phyloP scores from a whole-genome alignment of 2,329 filamentous ascomycete species.

The Colletotrichum sp. region DNA sequence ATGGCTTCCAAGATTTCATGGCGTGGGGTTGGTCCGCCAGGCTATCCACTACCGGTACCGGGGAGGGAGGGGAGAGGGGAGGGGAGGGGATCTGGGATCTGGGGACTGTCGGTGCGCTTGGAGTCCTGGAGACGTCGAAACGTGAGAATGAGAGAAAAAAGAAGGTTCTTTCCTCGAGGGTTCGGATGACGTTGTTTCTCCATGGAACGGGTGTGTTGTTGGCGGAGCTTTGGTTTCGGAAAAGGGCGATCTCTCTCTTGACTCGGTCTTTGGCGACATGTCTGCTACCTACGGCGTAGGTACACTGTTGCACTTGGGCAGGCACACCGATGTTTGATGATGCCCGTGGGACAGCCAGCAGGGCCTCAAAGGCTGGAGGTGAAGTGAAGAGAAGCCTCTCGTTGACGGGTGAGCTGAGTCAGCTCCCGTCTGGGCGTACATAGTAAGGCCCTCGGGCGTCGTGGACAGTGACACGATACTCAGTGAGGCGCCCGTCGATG shows the following conservation, averaged over 20 bases:
- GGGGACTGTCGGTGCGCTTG: background rate
- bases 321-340: background rate
- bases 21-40: background rate
- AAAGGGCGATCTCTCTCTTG: background rate
- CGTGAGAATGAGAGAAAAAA: background rate
- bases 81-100: background rate
- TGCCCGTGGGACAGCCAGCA: background rate
- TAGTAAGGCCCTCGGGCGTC: background rate
- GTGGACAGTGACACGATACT: background rate
- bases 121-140: background rate
- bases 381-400: background rate
- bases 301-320: background rate
- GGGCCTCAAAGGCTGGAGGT: background rate
- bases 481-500: background rate
- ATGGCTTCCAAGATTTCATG: slow-evolving; percentile 1
- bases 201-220: background rate
- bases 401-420: background rate
- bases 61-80: background rate
- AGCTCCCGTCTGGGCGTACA: background rate
- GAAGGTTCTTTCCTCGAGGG: background rate
- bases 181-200: slow-evolving; percentile 18
- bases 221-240: background rate
- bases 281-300: background rate
- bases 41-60: background rate
- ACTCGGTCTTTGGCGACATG: background rate